phyloP scores from a whole-genome alignment of 1,284 basidiomycete genomes.

The Cutaneotrichosporon curvatum region DNA sequence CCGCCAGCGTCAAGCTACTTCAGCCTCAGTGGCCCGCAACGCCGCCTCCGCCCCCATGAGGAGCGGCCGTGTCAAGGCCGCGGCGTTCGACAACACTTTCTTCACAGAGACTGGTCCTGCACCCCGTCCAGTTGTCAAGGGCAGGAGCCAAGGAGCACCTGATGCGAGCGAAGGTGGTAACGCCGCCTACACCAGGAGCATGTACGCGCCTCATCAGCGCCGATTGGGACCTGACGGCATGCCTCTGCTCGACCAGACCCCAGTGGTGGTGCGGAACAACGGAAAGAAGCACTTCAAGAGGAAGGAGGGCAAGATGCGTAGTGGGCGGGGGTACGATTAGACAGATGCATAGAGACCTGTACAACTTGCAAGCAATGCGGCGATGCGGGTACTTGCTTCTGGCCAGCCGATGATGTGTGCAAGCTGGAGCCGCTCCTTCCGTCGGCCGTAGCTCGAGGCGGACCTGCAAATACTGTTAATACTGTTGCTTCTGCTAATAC shows the following conservation, averaged over 20 bases:
- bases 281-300: constrained; percentile 88
- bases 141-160: constrained; percentile 47
- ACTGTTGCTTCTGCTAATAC: background rate
- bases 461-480: too few species aligned
- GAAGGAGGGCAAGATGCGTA: constrained; percentile 75
- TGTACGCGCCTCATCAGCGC: constrained; percentile 72
- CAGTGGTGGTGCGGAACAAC: constrained; percentile 50
- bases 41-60: constrained; percentile 41
- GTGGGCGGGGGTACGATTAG: constrained; percentile 78
- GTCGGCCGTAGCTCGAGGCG: too few species aligned
- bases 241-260: constrained; percentile 49
- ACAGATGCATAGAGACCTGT: too few species aligned
- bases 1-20: constrained; percentile 10
- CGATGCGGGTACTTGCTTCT: too few species aligned
- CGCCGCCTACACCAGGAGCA: constrained; percentile 57
- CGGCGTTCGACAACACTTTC: constrained; percentile 74
- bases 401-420: too few species aligned
- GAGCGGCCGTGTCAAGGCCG: constrained; percentile 50
- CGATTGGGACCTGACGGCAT: constrained; percentile 67
- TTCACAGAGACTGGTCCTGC: constrained; percentile 59
- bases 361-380: too few species aligned
- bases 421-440: too few species aligned
- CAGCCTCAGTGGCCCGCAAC: constrained; percentile 24
- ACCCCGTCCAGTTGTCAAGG: constrained; percentile 59
- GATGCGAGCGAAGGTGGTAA: constrained; percentile 48